A percentile compares a stretch with the other conserved stretches of the same genome.
These are phyloP conservation scores for Cystoderma amianthinum DNA, from an alignment of 768 basidiomycete genomes.

Conservation along the genomic window DNA sequence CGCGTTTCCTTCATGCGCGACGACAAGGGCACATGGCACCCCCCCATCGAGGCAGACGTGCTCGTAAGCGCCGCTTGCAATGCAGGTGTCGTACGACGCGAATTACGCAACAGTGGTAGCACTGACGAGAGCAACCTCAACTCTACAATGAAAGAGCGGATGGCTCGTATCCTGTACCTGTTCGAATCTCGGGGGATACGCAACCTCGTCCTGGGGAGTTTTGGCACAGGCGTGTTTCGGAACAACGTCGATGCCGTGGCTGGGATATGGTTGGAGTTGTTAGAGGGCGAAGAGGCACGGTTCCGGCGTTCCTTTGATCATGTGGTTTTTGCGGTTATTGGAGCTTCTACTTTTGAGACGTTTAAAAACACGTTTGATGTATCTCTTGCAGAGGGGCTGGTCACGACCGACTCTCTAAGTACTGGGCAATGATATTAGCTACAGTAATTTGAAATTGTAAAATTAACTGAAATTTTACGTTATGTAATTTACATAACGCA, in stretches of 20 bases:
- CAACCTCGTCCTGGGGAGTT: slow-evolving; percentile 66
- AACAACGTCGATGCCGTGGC: slow-evolving; percentile 56
- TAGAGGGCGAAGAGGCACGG: slow-evolving; percentile 40
- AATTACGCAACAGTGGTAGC: slow-evolving; percentile 6
- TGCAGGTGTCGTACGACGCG: slow-evolving; percentile 33
- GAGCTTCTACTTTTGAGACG: slow-evolving; percentile 12
- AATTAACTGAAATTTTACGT: too few relatives aligned
- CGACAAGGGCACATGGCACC: slow-evolving; percentile 47
- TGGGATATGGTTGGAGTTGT: slow-evolving; percentile 54
- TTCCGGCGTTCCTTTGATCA: slow-evolving; percentile 51
- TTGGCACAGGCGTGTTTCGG: slow-evolving; percentile 67
- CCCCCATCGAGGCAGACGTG: slow-evolving; percentile 55
- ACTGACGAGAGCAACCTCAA: slow-evolving; percentile 18
- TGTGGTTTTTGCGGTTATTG: slow-evolving; percentile 57
- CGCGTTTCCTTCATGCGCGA: slow-evolving; percentile 49
- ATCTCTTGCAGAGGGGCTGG: neutral
- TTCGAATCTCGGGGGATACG: slow-evolving; percentile 53
- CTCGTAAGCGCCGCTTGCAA: slow-evolving; percentile 68
- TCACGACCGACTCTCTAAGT: neutral
- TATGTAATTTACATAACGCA: too few relatives aligned
- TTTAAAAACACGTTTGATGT: slow-evolving; percentile 9
- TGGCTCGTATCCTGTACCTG: slow-evolving; percentile 56
- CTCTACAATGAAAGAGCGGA: slow-evolving; percentile 57
- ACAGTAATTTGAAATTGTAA: neutral
- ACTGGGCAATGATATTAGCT: neutral